Percentiles rank a stretch among this genome's conserved stretches.
Conservation (phyloP, 176 grass and related monocot species). For the Rhynchospora breviuscula region DNA sequence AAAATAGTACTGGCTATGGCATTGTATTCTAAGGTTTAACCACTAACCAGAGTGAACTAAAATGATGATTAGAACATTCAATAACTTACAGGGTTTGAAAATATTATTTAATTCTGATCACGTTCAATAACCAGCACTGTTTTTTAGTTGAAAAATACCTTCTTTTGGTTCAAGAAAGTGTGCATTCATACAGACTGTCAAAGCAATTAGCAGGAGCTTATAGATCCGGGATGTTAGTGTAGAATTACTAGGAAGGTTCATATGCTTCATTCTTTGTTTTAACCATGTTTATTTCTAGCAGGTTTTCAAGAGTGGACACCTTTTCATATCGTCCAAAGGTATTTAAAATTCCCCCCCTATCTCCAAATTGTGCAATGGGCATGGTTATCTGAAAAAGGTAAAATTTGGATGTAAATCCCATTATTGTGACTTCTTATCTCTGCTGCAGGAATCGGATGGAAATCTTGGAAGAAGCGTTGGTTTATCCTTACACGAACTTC, state of each 20-base stretch:
- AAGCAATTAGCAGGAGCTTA: neutral
- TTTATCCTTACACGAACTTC: slow-evolving; percentile 97
- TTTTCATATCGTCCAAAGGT: slow-evolving; percentile 99
- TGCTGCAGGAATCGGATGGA: slow-evolving; percentile 94
- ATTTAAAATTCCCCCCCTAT: slow-evolving; percentile 1
- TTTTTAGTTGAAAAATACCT: neutral
- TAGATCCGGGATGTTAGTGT: neutral
- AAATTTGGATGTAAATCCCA: slow-evolving; percentile 1
- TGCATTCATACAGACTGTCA: neutral
- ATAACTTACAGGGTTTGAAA: neutral
- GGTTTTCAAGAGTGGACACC: slow-evolving; percentile 97
- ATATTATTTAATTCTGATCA: neutral
- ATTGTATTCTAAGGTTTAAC: neutral
- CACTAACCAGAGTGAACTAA: neutral
- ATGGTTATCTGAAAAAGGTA: neutral
- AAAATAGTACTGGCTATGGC: neutral
- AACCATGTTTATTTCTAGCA: slow-evolving; percentile 23
- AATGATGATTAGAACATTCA: neutral
- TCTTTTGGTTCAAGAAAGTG: neutral
- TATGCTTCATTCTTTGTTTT: neutral
- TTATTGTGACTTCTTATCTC: slow-evolving; percentile 18
- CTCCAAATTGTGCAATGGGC: slow-evolving; percentile 1
- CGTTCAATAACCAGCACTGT: neutral
- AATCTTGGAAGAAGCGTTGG: slow-evolving; percentile 99
- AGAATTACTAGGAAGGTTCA: neutral